Conservation (phyloP, 805 yeast species). For the Nakazawaea wyomingensis region DNA sequence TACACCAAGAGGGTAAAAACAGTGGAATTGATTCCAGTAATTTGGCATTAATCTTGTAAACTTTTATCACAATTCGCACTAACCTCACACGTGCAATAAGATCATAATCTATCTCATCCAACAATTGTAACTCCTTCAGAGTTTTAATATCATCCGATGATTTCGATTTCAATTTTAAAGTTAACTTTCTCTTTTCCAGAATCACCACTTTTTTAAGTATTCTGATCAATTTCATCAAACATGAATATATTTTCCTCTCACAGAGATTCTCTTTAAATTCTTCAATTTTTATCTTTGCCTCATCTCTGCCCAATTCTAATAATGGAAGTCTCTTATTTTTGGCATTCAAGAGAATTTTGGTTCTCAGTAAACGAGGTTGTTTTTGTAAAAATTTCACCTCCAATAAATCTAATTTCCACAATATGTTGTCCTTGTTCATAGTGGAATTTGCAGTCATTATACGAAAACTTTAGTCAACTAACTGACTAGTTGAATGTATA, state of each 20-base stretch:
- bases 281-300: constrained; percentile 40
- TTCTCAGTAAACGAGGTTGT: constrained; percentile 43
- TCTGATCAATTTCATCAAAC: constrained; percentile 35
- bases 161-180: constrained; percentile 14
- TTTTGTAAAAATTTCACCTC: constrained; percentile 42
- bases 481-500: no score
- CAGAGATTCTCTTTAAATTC: constrained; percentile 40
- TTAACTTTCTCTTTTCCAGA: constrained; percentile 10
- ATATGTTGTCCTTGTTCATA: constrained; percentile 31
- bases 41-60: constrained; percentile 26
- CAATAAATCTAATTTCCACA: constrained; percentile 53
- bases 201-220: constrained; percentile 27
- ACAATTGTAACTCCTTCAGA: constrained; percentile 16
- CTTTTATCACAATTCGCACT: constrained; percentile 15
- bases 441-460: no score
- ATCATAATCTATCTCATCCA: constrained; percentile 12
- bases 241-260: constrained; percentile 43
- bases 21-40: constrained; percentile 29
- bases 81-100: constrained; percentile 14
- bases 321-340: constrained; percentile 37
- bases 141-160: constrained; percentile 15
- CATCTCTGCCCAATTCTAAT: constrained; percentile 34
- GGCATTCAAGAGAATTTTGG: constrained; percentile 41
- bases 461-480: no score
- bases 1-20: constrained; percentile 30